These are phyloP conservation scores for Helotiales sp. DNA, from an alignment of 2,329 filamentous ascomycete species.

Conservation along the genomic window DNA sequence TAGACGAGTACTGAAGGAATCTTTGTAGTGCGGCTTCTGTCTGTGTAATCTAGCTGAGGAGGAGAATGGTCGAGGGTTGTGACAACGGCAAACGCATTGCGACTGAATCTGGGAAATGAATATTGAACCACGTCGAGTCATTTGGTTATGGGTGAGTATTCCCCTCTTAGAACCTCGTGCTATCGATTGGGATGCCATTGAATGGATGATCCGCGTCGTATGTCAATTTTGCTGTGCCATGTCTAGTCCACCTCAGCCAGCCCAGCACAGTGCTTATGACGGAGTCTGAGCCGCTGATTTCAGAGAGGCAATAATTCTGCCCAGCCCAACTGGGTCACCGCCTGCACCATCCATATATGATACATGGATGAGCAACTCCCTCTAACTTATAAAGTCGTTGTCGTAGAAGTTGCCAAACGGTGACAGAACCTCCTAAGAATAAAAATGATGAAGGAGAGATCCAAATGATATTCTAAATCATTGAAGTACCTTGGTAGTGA, in stretches of 20 bases:
- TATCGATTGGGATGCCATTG: conserved; percentile 28
- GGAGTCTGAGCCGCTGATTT: neutral
- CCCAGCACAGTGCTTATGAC: conserved; percentile 6
- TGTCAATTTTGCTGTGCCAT: neutral
- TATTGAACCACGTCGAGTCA: conserved; percentile 17
- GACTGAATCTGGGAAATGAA: conserved; percentile 22
- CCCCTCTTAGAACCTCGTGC: conserved; percentile 23
- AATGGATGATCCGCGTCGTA: neutral
- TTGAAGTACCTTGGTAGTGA: no score
- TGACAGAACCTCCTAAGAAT: no score
- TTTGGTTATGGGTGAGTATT: conserved; percentile 17
- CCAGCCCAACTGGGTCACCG: conserved; percentile 2
- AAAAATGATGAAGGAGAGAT: no score
- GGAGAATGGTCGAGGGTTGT: conserved; percentile 37
- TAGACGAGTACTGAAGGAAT: conserved; percentile 49
- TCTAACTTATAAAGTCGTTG: no score
- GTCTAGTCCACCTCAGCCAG: neutral
- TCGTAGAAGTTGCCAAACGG: no score
- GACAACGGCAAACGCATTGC: conserved; percentile 29
- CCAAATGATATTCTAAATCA: no score
- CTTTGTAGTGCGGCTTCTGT: conserved; percentile 38
- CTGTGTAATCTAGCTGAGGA: conserved; percentile 35
- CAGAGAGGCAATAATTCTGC: conserved; percentile 7
- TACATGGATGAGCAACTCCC: no score
- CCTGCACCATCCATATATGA: no score